These are phyloP conservation scores for Fraxinus cuspidata DNA, from an alignment of 257 asterid genomes.

Conservation along the genomic window DNA sequence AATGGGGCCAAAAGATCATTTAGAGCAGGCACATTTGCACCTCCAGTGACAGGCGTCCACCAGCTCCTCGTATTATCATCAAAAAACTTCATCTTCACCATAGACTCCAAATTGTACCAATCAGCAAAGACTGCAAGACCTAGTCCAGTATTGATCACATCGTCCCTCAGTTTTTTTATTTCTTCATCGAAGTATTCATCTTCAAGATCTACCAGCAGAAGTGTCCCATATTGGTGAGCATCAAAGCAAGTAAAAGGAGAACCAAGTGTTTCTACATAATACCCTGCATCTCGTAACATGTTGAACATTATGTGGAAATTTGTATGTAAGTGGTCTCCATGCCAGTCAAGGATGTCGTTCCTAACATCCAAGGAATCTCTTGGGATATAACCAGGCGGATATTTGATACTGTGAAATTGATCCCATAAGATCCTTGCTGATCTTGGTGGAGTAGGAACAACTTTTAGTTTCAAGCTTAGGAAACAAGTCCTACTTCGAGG, in stretches of 20 bases:
- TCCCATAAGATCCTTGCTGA: slow-evolving; percentile 88
- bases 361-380: slow-evolving; percentile 97
- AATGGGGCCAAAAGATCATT: slow-evolving; percentile 93
- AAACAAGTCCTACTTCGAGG: slow-evolving; percentile 70
- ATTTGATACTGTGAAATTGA: slow-evolving; percentile 93
- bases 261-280: slow-evolving; percentile 93
- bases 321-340: slow-evolving; percentile 97
- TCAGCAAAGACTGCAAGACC: slow-evolving; percentile 95
- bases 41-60: slow-evolving; percentile 99
- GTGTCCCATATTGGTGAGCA: slow-evolving; percentile 88
- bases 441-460: slow-evolving; percentile 89
- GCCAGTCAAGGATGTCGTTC: slow-evolving; percentile 98
- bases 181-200: slow-evolving; percentile 92
- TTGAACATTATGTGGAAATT: slow-evolving; percentile 95
- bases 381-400: slow-evolving; percentile 98
- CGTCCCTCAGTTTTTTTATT: slow-evolving; percentile 73
- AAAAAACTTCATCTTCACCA: slow-evolving; percentile 97
- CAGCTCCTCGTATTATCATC: slow-evolving; percentile 97
- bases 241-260: slow-evolving; percentile 98
- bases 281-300: slow-evolving; percentile 92
- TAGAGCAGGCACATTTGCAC: slow-evolving; percentile 92
- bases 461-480: slow-evolving; percentile 75
- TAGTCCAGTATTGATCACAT: slow-evolving; percentile 67
- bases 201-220: slow-evolving; percentile 93
- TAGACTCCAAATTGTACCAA: slow-evolving; percentile 96